Evolutionary conservation across 306 rosid genomes (phyloP), one percentile per base, ranked within the genome.

Genomic region (Chamaecrista fasciculata): DNA sequence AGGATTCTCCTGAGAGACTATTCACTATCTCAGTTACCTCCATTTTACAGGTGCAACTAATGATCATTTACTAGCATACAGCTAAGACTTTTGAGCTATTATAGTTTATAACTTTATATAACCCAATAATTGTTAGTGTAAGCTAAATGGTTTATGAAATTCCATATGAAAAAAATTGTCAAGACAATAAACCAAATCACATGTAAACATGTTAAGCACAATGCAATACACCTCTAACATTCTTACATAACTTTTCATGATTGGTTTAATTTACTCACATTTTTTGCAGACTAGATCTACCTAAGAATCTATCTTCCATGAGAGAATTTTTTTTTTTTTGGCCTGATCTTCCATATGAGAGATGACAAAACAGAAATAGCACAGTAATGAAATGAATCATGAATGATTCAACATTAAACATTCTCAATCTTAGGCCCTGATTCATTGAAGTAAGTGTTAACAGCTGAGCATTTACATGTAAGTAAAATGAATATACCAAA

Each of bases 361-460:
- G 11, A 68, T 44, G 59, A 78, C 10, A 4, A 24, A 63, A 25
- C 28, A 39, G 52, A 23, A 36, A 51, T n/a, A n/a, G 26, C 53
- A 3, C 39, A 58, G 9, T 49, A 48, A 3, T 49, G 57, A 3
- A 51, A 23, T 16, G 20, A 73, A 67, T 67, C 70, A 50, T 18
- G 62, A 78, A 67, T 16, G 19, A 19, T 14, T 60, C 12, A 11
- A 69, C 42, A 60, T n/a, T 43, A 51, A 52, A 20, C 43, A 50
- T 58, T 51, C 24, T 29, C 34, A 66, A 48, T 31, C 58, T 40
- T 43, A 6, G 19, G 31, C n/a, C 9, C 25, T 8, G 39, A 40
- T 9, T 18, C 44, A 16, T 33, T 58, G 2, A 58, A 58, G 25
- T 58, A 25, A 18, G 3, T 11, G 9, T 57, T 10, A 37, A 12